Conservation (phyloP, 129 eudicot species). For the Lonicera japonica region DNA sequence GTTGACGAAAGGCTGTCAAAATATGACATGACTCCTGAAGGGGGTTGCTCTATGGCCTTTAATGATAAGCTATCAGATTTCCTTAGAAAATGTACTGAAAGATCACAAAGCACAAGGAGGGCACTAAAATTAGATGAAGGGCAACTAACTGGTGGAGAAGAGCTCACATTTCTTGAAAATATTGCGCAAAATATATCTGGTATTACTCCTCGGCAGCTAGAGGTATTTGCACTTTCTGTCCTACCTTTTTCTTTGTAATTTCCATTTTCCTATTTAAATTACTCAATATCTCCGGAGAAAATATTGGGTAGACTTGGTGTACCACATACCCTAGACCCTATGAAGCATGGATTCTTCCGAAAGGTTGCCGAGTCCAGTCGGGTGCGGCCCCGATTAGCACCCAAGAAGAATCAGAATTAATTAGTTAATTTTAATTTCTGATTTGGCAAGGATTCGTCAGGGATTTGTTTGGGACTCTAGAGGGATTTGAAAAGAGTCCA, state of each 20-base stretch:
- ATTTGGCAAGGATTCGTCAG: no score
- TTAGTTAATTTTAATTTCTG: no score
- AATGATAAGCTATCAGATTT: conserved; percentile 31
- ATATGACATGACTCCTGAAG: conserved; percentile 52
- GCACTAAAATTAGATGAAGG: conserved; percentile 35
- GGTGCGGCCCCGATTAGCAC: no score
- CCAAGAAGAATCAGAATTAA: no score
- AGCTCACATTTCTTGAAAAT: conserved; percentile 28
- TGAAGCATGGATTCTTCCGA: no score
- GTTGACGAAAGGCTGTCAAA: conserved; percentile 43
- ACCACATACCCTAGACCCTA: no score
- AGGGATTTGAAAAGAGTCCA: no score
- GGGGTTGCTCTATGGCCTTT: conserved; percentile 55
- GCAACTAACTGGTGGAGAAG: conserved; percentile 18
- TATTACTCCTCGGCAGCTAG: conserved; percentile 58
- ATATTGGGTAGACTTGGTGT: not conserved
- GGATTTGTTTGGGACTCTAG: no score
- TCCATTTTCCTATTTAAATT: not conserved
- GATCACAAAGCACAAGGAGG: conserved; percentile 25
- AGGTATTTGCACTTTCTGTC: conserved; percentile 30
- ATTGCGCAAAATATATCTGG: conserved; percentile 62
- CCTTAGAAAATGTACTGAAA: conserved; percentile 27
- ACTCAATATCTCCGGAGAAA: not conserved
- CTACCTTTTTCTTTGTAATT: no score
- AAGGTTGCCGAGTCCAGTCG: no score